A percentile compares a stretch with the other conserved stretches of the same genome.
These are phyloP conservation scores for Neovahlkampfia damariscottae DNA, from an alignment of 78 protist species.

Conservation along the genomic window DNA sequence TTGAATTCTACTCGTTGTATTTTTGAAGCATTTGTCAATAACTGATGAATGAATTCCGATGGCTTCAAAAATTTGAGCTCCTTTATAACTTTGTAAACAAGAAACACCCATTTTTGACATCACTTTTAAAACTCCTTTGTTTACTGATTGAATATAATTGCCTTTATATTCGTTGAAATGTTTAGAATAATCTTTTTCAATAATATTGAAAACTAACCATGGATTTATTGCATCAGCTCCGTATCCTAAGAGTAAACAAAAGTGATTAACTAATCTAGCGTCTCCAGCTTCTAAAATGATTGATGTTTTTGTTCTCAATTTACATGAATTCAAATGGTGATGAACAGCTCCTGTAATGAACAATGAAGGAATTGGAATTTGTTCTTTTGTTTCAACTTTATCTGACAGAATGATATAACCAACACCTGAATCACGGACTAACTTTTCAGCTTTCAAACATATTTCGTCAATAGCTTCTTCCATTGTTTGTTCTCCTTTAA, in stretches of 20 bases:
- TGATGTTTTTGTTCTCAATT: conserved; percentile 25
- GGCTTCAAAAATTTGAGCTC: conserved; percentile 86
- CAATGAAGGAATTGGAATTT: conserved; percentile 38
- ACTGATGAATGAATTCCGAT: conserved; percentile 55
- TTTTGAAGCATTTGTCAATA: conserved; percentile 52
- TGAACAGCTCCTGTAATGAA: conserved; percentile 63
- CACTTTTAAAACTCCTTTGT: conserved; percentile 50
- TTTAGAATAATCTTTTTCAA: conserved; percentile 1
- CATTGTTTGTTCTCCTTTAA: background rate
- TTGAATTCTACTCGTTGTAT: conserved; percentile 52
- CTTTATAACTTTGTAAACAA: conserved; percentile 59
- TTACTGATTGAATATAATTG: conserved; percentile 43
- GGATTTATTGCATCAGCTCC: conserved; percentile 78
- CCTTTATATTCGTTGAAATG: background rate
- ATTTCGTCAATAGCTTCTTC: conserved; percentile 27
- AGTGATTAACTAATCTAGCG: conserved; percentile 67
- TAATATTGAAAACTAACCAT: conserved; percentile 38
- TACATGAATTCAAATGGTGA: conserved; percentile 52
- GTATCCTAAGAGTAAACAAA: conserved; percentile 57
- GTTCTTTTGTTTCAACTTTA: background rate
- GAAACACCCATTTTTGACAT: conserved; percentile 85
- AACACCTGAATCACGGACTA: conserved; percentile 33
- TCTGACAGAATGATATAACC: conserved; percentile 52
- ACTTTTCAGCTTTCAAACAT: too few relatives aligned
- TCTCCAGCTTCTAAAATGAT: conserved; percentile 53